phyloP scores from a whole-genome alignment of 306 rosid genomes.

The Sicyos edulis region DNA sequence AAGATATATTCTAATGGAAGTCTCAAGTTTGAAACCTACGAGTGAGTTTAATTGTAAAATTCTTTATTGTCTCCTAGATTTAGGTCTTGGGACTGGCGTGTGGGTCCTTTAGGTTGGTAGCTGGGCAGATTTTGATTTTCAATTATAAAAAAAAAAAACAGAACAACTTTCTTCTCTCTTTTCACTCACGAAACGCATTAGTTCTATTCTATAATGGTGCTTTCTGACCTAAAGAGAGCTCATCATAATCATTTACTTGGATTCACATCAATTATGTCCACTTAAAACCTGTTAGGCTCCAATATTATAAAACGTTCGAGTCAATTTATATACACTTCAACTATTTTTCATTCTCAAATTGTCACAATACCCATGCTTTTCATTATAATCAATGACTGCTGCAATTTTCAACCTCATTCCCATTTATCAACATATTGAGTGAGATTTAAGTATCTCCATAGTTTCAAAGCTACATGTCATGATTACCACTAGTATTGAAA shows the following conservation, averaged over 20 bases:
- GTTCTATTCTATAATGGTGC: background rate
- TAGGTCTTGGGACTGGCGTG: too few relatives aligned
- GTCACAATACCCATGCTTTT: background rate
- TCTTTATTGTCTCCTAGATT: too few relatives aligned
- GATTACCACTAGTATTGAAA: conserved; percentile 9
- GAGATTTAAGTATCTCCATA: conserved; percentile 11
- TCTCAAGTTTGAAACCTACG: too few relatives aligned
- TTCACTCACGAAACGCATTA: conserved; percentile 9
- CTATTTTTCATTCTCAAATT: background rate
- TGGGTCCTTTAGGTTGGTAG: too few relatives aligned
- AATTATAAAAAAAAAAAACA: too few relatives aligned
- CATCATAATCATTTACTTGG: conserved; percentile 15
- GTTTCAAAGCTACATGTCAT: conserved; percentile 14
- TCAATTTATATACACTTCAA: background rate
- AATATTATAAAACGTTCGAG: background rate
- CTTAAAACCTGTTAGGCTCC: background rate
- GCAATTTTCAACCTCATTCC: background rate
- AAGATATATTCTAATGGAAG: too few relatives aligned
- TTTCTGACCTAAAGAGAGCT: background rate
- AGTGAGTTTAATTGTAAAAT: too few relatives aligned
- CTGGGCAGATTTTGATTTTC: too few relatives aligned
- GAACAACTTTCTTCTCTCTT: conserved; percentile 4
- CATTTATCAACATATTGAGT: conserved; percentile 21
- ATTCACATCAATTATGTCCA: background rate
- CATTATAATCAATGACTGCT: background rate